phyloP scores from a whole-genome alignment of 2,329 filamentous ascomycete genomes.

The Leptographium radiaticola region DNA sequence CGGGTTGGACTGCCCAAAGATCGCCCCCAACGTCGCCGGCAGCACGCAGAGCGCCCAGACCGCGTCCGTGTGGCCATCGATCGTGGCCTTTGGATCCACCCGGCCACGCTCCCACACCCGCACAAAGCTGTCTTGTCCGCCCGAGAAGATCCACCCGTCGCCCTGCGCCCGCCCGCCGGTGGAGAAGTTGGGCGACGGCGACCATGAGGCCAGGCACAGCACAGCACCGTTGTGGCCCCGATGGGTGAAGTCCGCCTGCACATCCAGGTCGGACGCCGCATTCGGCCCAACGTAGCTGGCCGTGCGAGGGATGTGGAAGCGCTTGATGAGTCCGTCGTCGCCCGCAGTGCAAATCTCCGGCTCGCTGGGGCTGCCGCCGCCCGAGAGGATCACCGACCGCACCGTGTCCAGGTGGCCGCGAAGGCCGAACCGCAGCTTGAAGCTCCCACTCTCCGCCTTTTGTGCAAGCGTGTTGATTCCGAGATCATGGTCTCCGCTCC shows the following conservation, averaged over 20 bases:
- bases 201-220: constrained; percentile 75
- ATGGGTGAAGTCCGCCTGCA: constrained; percentile 88
- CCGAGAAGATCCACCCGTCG: constrained; percentile 97
- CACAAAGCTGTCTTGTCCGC: constrained; percentile 84
- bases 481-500: constrained; percentile 55
- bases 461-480: constrained; percentile 34
- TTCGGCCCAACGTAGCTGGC: constrained; percentile 28
- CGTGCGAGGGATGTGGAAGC: constrained; percentile 87
- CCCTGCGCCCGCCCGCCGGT: constrained; percentile 78
- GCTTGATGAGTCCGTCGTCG: constrained; percentile 90
- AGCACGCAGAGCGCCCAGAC: constrained; percentile 94
- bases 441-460: constrained; percentile 60
- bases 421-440: constrained; percentile 86
- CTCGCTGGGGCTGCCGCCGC: constrained; percentile 86
- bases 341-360: constrained; percentile 94
- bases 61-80: constrained; percentile 89
- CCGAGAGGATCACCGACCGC: constrained; percentile 89
- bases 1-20: constrained; percentile 64
- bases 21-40: constrained; percentile 63
- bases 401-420: constrained; percentile 90
- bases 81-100: constrained; percentile 86
- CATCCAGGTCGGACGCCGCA: constrained; percentile 65
- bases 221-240: constrained; percentile 87
- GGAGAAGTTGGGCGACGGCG: constrained; percentile 74
- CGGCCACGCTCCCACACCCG: constrained; percentile 91